phyloP scores from a whole-genome alignment of 108 stramenopile genomes.

The Aureococcus anophagefferens region DNA sequence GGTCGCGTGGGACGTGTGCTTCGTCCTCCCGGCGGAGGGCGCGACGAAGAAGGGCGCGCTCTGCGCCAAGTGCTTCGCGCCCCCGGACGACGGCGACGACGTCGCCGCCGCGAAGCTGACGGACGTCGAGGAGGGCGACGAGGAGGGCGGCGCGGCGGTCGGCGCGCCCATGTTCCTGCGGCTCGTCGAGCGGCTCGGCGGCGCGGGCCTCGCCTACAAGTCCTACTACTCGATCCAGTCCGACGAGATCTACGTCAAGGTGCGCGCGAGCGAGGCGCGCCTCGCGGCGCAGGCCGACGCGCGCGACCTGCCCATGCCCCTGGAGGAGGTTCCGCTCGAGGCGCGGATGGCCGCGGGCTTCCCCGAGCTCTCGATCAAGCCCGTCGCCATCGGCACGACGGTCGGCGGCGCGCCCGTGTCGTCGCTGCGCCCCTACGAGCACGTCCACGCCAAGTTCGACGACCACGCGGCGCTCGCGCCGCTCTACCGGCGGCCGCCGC shows the following conservation, averaged over 20 bases:
- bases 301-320: background rate
- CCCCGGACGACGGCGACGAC: background rate
- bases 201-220: background rate
- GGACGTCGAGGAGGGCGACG: background rate
- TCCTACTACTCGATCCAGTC: background rate
- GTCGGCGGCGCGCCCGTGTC: background rate
- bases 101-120: background rate
- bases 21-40: background rate
- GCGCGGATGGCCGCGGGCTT: background rate
- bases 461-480: background rate
- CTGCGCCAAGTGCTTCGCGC: no score
- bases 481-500: background rate
- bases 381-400: background rate
- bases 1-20: background rate
- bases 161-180: no score
- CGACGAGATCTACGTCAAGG: conserved; percentile 10
- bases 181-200: background rate
- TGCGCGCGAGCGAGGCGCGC: background rate
- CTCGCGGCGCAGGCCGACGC: background rate
- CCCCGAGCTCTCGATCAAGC: background rate
- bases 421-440: background rate
- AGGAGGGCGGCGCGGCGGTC: no score
- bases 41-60: no score
- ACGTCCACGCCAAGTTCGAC: background rate
- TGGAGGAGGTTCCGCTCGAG: background rate